Conservation (phyloP, 2,329 filamentous ascomycete genomes). For the Tolypocladium amazonense region DNA sequence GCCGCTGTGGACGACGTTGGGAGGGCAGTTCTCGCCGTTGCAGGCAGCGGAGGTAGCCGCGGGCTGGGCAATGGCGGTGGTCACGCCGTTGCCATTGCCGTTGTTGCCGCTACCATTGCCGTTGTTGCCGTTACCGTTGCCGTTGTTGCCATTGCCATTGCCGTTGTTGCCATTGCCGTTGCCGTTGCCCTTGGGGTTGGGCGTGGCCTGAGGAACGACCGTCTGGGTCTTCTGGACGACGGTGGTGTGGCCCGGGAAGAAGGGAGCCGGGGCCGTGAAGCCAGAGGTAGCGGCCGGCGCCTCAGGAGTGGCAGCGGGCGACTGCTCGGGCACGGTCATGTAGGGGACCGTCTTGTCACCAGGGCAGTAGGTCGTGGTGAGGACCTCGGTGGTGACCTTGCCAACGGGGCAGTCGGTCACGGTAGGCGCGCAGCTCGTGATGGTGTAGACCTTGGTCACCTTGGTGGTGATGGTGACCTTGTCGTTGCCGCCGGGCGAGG, state of each 20-base stretch:
- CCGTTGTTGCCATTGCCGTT: not conserved
- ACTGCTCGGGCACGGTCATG: not conserved
- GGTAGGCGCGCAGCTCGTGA: slow-evolving; percentile 45
- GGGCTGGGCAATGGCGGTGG: slow-evolving; percentile 1
- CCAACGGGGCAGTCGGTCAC: slow-evolving; percentile 45
- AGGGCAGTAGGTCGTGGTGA: slow-evolving; percentile 9
- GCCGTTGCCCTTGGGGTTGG: not conserved
- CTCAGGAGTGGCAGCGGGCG: not conserved
- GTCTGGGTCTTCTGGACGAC: not conserved
- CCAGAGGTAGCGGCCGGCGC: not conserved
- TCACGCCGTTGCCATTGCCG: slow-evolving; percentile 1
- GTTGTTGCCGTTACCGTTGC: not conserved
- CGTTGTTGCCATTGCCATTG: not conserved
- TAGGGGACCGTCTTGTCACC: not conserved
- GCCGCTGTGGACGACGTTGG: slow-evolving; percentile 4
- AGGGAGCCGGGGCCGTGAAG: not conserved
- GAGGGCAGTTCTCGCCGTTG: slow-evolving; percentile 2
- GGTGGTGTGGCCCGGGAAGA: not conserved
- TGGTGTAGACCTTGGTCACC: slow-evolving; percentile 43
- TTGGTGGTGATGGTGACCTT: slow-evolving; percentile 30
- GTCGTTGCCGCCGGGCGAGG: slow-evolving; percentile 20
- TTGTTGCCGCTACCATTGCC: not conserved
- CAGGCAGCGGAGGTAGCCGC: not conserved
- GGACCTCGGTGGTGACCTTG: slow-evolving; percentile 7
- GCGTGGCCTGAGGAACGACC: not conserved